Evolutionary conservation across 768 basidiomycete genomes (phyloP).

Genomic region (Psilocybe sp.): DNA sequence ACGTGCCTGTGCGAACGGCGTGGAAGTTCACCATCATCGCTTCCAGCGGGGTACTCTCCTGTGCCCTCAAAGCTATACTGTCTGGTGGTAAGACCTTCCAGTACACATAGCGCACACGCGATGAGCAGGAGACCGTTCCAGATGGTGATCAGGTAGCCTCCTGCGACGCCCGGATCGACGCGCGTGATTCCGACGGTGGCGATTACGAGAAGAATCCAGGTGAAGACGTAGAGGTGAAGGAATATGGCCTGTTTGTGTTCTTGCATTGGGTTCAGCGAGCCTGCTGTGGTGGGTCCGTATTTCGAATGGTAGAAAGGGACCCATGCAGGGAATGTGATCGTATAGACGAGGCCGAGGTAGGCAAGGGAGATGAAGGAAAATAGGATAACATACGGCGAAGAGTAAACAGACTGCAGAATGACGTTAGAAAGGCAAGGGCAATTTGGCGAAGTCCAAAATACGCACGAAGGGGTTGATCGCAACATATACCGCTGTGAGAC

Average conservation of each 20-base stretch:
- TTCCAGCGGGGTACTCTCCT: conserved; percentile 12
- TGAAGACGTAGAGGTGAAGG: conserved; percentile 52
- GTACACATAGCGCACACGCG: conserved; percentile 33
- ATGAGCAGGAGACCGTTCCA: conserved; percentile 49
- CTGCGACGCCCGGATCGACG: conserved; percentile 35
- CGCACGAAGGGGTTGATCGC: conserved; percentile 64
- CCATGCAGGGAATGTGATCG: conserved; percentile 35
- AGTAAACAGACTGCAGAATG: conserved; percentile 54
- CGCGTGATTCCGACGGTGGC: conserved; percentile 43
- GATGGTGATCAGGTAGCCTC: conserved; percentile 53
- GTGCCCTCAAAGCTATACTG: conserved; percentile 4
- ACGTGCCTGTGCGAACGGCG: conserved; percentile 4
- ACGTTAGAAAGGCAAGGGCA: not conserved
- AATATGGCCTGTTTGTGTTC: conserved; percentile 51
- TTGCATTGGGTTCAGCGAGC: conserved; percentile 27
- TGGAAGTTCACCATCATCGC: conserved; percentile 4
- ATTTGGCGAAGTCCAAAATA: conserved; percentile 7
- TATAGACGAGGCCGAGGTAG: conserved; percentile 44
- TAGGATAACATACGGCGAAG: conserved; percentile 50
- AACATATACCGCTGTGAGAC: conserved; percentile 46
- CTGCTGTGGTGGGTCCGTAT: conserved; percentile 27
- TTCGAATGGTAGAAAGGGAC: conserved; percentile 22
- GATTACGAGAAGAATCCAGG: conserved; percentile 55
- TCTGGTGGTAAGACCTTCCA: conserved; percentile 28
- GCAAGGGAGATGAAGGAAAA: conserved; percentile 45